phyloP scores from a whole-genome alignment of 805 yeast species.

The Dipodascopsis uninucleata region DNA sequence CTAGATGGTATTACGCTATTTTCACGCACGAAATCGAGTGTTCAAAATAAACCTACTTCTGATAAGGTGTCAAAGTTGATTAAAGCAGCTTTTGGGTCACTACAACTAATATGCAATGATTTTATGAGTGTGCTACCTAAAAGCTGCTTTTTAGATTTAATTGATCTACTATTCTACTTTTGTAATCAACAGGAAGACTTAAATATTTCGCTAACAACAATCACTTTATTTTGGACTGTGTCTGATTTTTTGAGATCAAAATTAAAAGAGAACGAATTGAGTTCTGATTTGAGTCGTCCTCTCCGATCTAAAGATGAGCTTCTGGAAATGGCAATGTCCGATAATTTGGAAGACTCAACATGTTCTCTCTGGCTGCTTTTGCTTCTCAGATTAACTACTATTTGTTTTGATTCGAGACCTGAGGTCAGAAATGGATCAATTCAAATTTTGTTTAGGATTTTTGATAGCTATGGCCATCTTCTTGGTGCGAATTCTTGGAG shows the following conservation, averaged over 20 bases:
- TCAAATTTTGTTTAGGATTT: constrained; percentile 79
- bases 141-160: constrained; percentile 56
- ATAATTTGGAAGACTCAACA: constrained; percentile 8
- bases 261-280: constrained; percentile 13
- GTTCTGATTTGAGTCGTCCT: constrained; percentile 19
- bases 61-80: constrained; percentile 21
- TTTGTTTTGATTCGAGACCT: constrained; percentile 61
- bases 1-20: constrained; percentile 8
- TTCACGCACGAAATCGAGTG: not conserved
- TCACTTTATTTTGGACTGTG: constrained; percentile 87
- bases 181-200: constrained; percentile 68
- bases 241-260: constrained; percentile 63
- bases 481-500: constrained; percentile 58
- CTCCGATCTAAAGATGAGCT: constrained; percentile 19
- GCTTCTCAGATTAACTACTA: constrained; percentile 55
- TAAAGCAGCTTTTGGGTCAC: constrained; percentile 67
- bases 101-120: constrained; percentile 82
- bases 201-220: constrained; percentile 85
- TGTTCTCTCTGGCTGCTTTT: constrained; percentile 58
- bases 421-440: constrained; percentile 88
- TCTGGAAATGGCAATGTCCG: constrained; percentile 9
- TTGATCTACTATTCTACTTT: constrained; percentile 70
- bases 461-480: constrained; percentile 63
- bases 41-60: too few relatives aligned
- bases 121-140: constrained; percentile 70